Percentiles rank a stretch among this genome's conserved stretches.
phyloP scores from a whole-genome alignment of 345 rosid genomes.

The Acer yangbiense region DNA sequence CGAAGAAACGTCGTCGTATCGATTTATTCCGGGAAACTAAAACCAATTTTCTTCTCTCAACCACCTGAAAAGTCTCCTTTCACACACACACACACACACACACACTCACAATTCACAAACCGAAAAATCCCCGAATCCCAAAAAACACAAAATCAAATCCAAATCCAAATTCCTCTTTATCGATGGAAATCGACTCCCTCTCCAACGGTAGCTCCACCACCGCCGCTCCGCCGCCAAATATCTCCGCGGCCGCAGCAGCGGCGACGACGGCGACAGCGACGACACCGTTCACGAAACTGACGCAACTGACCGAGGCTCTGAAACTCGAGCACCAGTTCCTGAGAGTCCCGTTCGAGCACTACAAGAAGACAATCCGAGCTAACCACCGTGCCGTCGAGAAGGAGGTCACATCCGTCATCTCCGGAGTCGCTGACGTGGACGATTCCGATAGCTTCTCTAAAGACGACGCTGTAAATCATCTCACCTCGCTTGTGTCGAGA shows the following conservation, averaged over 20 bases:
- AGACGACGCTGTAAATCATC: slow-evolving; percentile 74
- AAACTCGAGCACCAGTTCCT: slow-evolving; percentile 92
- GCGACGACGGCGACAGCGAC: slow-evolving; percentile 21
- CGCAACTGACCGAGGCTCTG: slow-evolving; percentile 75
- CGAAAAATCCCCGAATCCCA: neutral
- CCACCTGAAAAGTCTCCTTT: neutral
- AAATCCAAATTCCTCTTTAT: neutral
- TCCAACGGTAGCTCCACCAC: slow-evolving; percentile 40
- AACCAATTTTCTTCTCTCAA: neutral
- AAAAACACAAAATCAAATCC: neutral
- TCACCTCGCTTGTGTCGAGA: slow-evolving; percentile 78
- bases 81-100: neutral
- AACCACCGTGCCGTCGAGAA: slow-evolving; percentile 84
- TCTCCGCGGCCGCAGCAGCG: slow-evolving; percentile 22
- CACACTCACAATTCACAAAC: neutral
- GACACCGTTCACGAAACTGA: slow-evolving; percentile 50
- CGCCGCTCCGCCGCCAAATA: slow-evolving; percentile 24
- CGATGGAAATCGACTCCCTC: slow-evolving; percentile 53
- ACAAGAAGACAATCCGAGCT: slow-evolving; percentile 87
- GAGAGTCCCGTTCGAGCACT: slow-evolving; percentile 95
- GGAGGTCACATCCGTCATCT: slow-evolving; percentile 70
- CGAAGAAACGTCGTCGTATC: slow-evolving; percentile 4
- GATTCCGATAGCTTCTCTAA: slow-evolving; percentile 51
- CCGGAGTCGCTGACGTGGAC: slow-evolving; percentile 60
- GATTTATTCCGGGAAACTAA: neutral